phyloP scores from a whole-genome alignment of 1,139 yeast genomes.

The Protomyces inouyei region DNA sequence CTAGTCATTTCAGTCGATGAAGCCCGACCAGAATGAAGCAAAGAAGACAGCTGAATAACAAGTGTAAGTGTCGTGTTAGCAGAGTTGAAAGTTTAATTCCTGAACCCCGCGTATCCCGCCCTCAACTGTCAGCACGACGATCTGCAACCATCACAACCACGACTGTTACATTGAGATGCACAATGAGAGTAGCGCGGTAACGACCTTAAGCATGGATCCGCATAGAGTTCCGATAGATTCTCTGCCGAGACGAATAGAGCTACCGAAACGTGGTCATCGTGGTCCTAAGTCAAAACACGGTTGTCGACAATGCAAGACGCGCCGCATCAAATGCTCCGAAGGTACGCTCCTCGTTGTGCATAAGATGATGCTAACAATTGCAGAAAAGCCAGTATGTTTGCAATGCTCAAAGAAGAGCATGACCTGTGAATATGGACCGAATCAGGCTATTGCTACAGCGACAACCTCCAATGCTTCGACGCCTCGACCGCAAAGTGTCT shows the following conservation, averaged over 20 bases:
- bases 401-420: slow-evolving; percentile 9
- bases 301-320: slow-evolving; percentile 46
- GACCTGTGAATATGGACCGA: slow-evolving; percentile 5
- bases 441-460: neutral
- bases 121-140: too few species aligned
- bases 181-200: too few species aligned
- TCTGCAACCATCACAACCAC: too few species aligned
- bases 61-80: too few species aligned
- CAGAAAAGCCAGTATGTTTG: slow-evolving; percentile 37
- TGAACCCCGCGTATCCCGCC: too few species aligned
- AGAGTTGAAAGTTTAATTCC: too few species aligned
- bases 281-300: slow-evolving; percentile 37
- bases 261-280: slow-evolving; percentile 11
- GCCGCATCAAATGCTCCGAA: slow-evolving; percentile 50
- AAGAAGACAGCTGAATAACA: too few species aligned
- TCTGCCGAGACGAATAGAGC: neutral
- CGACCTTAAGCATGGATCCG: neutral
- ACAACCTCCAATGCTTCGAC: neutral
- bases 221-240: neutral
- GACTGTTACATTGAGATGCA: too few species aligned
- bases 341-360: slow-evolving; percentile 28
- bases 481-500: neutral
- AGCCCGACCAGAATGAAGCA: too few species aligned
- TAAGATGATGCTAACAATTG: too few species aligned
- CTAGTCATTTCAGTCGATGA: too few species aligned